Evolutionary conservation across 2,329 filamentous ascomycete genomes (phyloP), one percentile per base, ranked within the genome.

Genomic region (Aspergillus viridinutans): DNA sequence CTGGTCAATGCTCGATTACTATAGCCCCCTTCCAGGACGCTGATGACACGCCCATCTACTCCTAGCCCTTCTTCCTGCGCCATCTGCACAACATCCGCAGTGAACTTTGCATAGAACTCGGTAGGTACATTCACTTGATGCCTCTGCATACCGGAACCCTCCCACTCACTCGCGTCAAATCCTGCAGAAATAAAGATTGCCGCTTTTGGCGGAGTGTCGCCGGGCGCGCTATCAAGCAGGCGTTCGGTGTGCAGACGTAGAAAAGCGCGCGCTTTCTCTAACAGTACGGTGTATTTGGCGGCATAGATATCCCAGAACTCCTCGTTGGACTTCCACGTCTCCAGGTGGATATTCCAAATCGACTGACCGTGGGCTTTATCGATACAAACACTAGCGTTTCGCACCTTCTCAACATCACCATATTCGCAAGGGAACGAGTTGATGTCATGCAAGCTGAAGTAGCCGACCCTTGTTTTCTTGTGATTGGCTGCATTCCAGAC

Each of bases 361-460:
- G 86, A 93, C 72, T 99, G 94, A 1, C 90, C 89, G 70, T 99
- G 94, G 0, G 93, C 92, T 67, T 92, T 92, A 59, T 97, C 92
- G 61, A 99, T 87, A 71, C 95, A 97, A 26, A 97, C 77, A 76
- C 92, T 97, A 1, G 95, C 94, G 66, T 93, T 96, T 69, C 89
- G 90, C 52, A 97, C 88, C 74, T 97, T 97, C 23, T 94, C 90
- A 57, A 89, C 85, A 60, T 97, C 93, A n/a, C 93, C 94, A 70
- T 83, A 85, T 72, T 99, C 94, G 71, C 94, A 99, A 0, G 95
- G 94, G 69, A 95, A 99, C 0, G 93, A 97, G 74, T 99, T 97
- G 77, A 99, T 97, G 69, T 99, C 94, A 72, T 99, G 94, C 47
- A 99, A 74, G 72, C 92, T 97, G 74, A 96, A 97, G 71, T 99